These are phyloP conservation scores for Rhododendron molle DNA, from an alignment of 148 eudicot species.

Conservation along the genomic window DNA sequence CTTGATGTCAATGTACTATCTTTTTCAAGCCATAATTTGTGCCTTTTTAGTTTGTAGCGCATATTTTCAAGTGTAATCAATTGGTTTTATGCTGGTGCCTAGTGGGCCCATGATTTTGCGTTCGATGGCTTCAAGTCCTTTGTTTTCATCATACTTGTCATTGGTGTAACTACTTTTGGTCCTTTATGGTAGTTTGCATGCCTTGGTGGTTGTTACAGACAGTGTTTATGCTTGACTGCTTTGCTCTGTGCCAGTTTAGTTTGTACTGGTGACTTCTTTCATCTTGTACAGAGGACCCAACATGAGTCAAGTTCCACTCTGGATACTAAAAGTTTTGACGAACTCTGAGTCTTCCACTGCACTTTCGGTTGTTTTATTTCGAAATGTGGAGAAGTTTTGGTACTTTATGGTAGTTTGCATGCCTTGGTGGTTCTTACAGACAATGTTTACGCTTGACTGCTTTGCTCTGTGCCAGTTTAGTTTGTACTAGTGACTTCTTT, in stretches of 20 bases:
- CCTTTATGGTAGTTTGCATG: background rate
- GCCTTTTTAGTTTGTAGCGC: background rate
- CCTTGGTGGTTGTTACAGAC: background rate
- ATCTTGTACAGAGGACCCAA: conserved; percentile 33
- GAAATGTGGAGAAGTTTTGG: background rate
- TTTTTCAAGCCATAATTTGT: background rate
- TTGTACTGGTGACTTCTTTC: background rate
- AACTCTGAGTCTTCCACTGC: too few relatives aligned
- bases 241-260: background rate
- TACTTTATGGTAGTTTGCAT: background rate
- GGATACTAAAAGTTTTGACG: conserved; percentile 21
- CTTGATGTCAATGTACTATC: background rate
- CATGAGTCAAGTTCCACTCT: conserved; percentile 13
- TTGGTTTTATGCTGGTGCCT: background rate
- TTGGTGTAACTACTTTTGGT: background rate
- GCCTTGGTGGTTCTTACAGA: background rate
- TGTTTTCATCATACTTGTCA: background rate
- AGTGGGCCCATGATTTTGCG: background rate
- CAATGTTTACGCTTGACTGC: background rate
- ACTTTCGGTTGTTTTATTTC: background rate
- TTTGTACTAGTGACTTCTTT: background rate
- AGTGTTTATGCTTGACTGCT: background rate
- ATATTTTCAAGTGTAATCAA: background rate
- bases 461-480: background rate
- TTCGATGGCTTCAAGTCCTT: background rate